A percentile compares a stretch with the other conserved stretches of the same genome.
Evolutionary conservation across 2,329 filamentous ascomycete genomes (phyloP).

Genomic region (Bipolaris zeicola): DNA sequence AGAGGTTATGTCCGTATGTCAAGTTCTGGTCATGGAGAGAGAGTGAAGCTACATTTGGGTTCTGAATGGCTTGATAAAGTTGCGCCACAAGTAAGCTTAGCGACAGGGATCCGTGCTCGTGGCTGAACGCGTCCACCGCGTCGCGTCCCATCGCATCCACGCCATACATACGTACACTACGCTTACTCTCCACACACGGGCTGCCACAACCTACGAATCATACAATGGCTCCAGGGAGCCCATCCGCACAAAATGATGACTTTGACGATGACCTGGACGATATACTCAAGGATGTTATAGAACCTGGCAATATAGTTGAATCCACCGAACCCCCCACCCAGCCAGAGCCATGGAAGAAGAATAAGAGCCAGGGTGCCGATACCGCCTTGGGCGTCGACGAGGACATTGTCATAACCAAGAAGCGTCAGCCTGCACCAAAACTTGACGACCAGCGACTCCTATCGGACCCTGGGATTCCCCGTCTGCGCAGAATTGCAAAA

Average conservation of each 20-base stretch:
- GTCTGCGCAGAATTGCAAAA: constrained; percentile 72
- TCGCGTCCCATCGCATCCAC: constrained; percentile 9
- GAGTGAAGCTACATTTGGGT: constrained; percentile 9
- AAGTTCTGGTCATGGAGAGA: neutral
- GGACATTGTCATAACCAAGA: constrained; percentile 81
- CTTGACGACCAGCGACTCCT: constrained; percentile 85
- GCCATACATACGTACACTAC: too few relatives aligned
- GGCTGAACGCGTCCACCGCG: constrained; percentile 23
- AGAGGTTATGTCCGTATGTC: neutral
- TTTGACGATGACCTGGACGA: constrained; percentile 63
- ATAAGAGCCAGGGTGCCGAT: constrained; percentile 34
- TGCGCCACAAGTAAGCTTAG: constrained; percentile 15
- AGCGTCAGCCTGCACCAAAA: constrained; percentile 78
- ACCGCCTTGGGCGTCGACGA: constrained; percentile 79
- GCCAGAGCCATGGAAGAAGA: constrained; percentile 16
- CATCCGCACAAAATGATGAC: constrained; percentile 23
- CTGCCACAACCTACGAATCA: neutral
- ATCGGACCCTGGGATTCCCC: constrained; percentile 81
- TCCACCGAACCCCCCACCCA: constrained; percentile 33
- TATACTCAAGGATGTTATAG: constrained; percentile 76
- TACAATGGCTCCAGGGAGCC: constrained; percentile 30
- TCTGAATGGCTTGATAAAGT: constrained; percentile 12
- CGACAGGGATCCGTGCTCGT: constrained; percentile 14
- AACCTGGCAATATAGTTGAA: constrained; percentile 55
- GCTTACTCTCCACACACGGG: neutral